Conservation (phyloP, 371 early-diverging fungal genomes). For the Batkoa obscura region DNA sequence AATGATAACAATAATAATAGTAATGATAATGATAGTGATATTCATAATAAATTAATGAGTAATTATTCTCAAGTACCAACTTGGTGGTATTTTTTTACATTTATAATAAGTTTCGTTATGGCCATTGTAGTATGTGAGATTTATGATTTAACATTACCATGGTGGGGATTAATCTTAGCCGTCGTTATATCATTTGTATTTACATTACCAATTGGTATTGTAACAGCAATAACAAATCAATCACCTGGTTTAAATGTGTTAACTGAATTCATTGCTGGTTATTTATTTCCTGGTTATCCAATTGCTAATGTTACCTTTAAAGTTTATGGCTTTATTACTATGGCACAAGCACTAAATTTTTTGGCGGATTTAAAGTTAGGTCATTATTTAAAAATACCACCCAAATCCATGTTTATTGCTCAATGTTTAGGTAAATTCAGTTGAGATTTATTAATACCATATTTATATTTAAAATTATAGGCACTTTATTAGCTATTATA, state of each 20-base stretch:
- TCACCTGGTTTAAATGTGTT: conserved; percentile 15
- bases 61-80: conserved; percentile 37
- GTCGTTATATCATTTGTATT: conserved; percentile 33
- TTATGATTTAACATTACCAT: conserved; percentile 31
- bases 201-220: conserved; percentile 46
- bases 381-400: conserved; percentile 42
- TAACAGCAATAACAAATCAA: conserved; percentile 21
- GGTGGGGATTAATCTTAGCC: conserved; percentile 52
- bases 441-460: no score
- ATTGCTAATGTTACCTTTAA: conserved; percentile 46
- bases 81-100: conserved; percentile 51
- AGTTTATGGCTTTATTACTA: conserved; percentile 37
- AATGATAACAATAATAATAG: no score
- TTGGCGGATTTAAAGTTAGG: conserved; percentile 25
- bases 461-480: conserved; percentile 9
- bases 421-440: conserved; percentile 18
- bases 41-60: conserved; percentile 25
- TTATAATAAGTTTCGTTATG: conserved; percentile 31
- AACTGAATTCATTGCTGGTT: conserved; percentile 38
- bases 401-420: conserved; percentile 24
- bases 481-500: conserved; percentile 30
- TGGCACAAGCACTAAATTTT: conserved; percentile 6
- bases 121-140: conserved; percentile 37
- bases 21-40: conserved; percentile 16
- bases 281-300: conserved; percentile 35